phyloP scores from a whole-genome alignment of 768 basidiomycete species.

The Suillus brevipes region DNA sequence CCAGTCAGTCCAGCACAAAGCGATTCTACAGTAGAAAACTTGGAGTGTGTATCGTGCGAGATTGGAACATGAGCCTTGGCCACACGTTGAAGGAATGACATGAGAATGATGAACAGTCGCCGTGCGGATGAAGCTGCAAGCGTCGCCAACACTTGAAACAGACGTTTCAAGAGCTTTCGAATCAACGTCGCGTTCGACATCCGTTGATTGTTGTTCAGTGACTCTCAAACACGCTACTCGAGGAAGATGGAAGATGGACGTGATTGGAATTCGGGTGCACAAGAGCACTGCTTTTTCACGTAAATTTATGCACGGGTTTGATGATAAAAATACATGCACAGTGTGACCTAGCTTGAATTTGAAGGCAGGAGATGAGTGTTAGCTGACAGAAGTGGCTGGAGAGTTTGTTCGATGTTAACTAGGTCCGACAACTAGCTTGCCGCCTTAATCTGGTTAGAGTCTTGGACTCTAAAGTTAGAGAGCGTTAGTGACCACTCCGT shows the following conservation, averaged over 20 bases:
- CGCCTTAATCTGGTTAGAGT: too few relatives aligned
- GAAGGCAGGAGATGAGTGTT: neutral
- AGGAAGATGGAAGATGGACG: neutral
- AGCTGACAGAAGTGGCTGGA: neutral
- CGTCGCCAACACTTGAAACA: neutral
- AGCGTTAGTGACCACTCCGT: too few relatives aligned
- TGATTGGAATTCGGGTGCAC: neutral
- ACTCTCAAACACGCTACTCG: neutral
- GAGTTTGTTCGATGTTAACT: neutral
- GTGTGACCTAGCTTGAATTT: neutral
- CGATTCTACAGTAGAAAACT: neutral
- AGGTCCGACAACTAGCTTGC: neutral
- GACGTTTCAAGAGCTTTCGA: neutral
- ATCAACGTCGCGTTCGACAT: neutral
- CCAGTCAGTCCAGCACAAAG: too few relatives aligned
- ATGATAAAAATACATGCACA: neutral
- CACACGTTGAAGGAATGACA: neutral
- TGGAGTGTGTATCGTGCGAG: neutral
- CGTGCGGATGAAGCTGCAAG: neutral
- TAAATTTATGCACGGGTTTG: neutral
- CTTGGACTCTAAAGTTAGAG: too few relatives aligned
- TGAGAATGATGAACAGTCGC: neutral
- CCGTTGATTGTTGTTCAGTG: neutral
- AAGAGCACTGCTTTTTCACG: neutral
- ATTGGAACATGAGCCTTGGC: neutral